phyloP scores from a whole-genome alignment of 345 rosid species.

The Eucalyptus marginata region DNA sequence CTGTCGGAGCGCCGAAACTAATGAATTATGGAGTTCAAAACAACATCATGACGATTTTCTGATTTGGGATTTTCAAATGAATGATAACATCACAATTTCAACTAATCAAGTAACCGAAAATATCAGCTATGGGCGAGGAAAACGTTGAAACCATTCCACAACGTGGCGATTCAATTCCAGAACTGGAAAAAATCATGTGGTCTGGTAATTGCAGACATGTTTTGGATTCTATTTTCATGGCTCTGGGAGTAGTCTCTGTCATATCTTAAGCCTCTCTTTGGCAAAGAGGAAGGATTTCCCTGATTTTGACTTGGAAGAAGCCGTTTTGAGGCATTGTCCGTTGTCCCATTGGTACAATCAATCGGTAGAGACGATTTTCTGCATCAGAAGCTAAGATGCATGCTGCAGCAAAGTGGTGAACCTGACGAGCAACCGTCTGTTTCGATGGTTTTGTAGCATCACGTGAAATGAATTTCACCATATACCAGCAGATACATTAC shows the following conservation, averaged over 20 bases:
- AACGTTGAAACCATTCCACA: not conserved
- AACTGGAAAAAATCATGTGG: not conserved
- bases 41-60: not conserved
- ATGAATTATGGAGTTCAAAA: not conserved
- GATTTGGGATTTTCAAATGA: not conserved
- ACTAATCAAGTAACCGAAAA: not conserved
- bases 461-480: not conserved
- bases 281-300: not conserved
- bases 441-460: not conserved
- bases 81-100: not conserved
- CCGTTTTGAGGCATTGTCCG: not conserved
- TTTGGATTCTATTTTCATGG: not conserved
- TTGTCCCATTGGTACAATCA: not conserved
- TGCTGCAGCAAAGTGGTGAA: not conserved
- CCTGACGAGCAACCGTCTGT: not conserved
- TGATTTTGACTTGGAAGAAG: not conserved
- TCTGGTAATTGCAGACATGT: not conserved
- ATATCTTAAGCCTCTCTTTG: not conserved
- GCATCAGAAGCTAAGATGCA: not conserved
- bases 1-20: not conserved
- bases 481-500: not conserved
- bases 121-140: not conserved
- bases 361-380: not conserved
- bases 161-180: not conserved
- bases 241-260: not conserved